Evolutionary conservation across 2,329 filamentous ascomycete species (phyloP).

Genomic region (Diaporthe humulicola): DNA sequence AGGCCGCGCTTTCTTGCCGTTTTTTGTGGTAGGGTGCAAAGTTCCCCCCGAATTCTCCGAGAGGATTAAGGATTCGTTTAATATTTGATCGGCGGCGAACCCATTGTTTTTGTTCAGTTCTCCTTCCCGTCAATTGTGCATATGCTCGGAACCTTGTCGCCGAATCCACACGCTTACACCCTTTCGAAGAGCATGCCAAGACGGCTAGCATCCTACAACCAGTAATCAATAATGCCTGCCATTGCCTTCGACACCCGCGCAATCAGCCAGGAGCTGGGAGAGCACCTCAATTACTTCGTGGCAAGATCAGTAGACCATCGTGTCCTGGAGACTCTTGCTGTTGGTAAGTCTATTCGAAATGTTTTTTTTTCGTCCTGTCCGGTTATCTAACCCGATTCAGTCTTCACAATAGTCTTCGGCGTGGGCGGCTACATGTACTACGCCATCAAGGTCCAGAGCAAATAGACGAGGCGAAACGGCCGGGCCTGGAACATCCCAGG

Average conservation of each 20-base stretch:
- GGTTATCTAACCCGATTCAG: not conserved
- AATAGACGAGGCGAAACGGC: not conserved
- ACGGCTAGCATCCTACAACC: slow-evolving; percentile 1
- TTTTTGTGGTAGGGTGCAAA: not conserved
- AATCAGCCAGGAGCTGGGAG: slow-evolving; percentile 33
- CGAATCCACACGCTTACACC: not conserved
- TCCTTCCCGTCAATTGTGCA: not conserved
- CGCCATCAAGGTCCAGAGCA: slow-evolving; percentile 37
- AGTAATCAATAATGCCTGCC: slow-evolving; percentile 31
- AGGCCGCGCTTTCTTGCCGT: not conserved
- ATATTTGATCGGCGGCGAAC: slow-evolving; percentile 5
- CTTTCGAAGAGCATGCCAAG: slow-evolving; percentile 1
- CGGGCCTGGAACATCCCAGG: not conserved
- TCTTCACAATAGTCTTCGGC: slow-evolving; percentile 34
- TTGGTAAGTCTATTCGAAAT: slow-evolving; percentile 1
- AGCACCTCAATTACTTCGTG: slow-evolving; percentile 34
- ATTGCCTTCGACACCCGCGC: slow-evolving; percentile 34
- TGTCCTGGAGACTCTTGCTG: slow-evolving; percentile 34
- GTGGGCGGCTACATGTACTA: slow-evolving; percentile 40
- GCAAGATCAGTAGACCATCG: slow-evolving; percentile 32
- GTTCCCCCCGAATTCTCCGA: not conserved
- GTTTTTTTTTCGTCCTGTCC: not conserved
- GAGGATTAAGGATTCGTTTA: not conserved
- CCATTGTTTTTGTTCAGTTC: slow-evolving; percentile 8
- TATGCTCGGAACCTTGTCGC: not conserved